Base-by-base conservation (phyloP, 371 early-diverging fungal species). In the Mucor lusitanicus region DNA sequence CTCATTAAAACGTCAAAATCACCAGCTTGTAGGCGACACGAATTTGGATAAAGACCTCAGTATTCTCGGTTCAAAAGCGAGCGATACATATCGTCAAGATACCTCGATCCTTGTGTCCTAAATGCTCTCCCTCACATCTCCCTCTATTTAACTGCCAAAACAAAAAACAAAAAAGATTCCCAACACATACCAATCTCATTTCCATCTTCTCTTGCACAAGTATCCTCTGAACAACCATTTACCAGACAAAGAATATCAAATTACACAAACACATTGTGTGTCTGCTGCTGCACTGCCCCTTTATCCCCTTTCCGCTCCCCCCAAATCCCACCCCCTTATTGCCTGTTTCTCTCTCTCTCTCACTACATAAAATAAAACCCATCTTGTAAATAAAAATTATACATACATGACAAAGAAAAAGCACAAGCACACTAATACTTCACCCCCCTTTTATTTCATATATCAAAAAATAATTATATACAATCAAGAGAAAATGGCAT, bases 21-120 rank as follows among this genome's bases (percentile, higher is more conserved):
- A 59, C 37, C 54, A 63, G 37, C 55, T 74, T 35, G 55, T 55
- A 17, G 55, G 27, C 28, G 55, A 37, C 30, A 46, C 21, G 59
- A 70, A 71, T 30, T 56, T 71, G 44, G 71, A 71, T 63, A 76
- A 77, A 62, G 74, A 77, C 35, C 44, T 77, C 33, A 67, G 74
- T 64, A 68, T 72, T 44, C 37, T 68, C 19, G 72, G 74, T 15
- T 69, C 71, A 60, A 70, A 64, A 57, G 63, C 71, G 30, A 62
- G 61, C 13, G 74, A 74, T 37, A 74, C 71, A 17, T 76, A 76
- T 56, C 69, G 65, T 62, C 77, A 74, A 71, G 77, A 77, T 59
- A 71, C 63, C 27, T 68, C 70, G 6, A 74, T 77, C 19, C 70
- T 77, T 54, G 77, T 77, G 3, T 77, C 74, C 59, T 71, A 60